phyloP scores from a whole-genome alignment of 495 filamentous ascomycete genomes.

The Lepidopterella palustris region DNA sequence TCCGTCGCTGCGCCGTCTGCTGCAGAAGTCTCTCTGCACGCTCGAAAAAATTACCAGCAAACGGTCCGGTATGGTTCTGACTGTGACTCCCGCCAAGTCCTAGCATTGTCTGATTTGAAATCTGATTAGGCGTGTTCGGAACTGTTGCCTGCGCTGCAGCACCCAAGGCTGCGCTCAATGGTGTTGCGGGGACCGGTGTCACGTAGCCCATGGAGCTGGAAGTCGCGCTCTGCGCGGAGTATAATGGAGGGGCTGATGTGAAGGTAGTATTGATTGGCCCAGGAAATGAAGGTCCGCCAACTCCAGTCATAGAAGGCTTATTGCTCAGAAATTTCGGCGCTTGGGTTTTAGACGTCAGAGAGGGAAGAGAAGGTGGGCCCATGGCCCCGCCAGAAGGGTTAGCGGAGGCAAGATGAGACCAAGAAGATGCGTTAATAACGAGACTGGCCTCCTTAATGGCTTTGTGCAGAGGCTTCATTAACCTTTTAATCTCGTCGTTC shows the following conservation, averaged over 20 bases:
- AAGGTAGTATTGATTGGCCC: conserved; percentile 29
- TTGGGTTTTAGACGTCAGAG: conserved; percentile 4
- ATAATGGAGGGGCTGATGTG: conserved; percentile 10
- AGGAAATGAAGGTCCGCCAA: conserved; percentile 7
- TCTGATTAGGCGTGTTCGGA: conserved; percentile 61
- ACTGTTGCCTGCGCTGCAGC: conserved; percentile 86
- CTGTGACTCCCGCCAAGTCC: conserved; percentile 31
- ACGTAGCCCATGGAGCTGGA: conserved; percentile 32
- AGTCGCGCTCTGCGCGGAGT: conserved; percentile 19
- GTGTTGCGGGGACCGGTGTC: conserved; percentile 54
- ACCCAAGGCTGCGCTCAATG: conserved; percentile 77
- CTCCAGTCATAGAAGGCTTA: background rate
- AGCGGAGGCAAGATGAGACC: conserved; percentile 48
- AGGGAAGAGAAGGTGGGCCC: background rate
- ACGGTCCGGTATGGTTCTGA: background rate
- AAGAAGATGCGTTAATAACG: conserved; percentile 69
- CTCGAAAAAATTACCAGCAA: conserved; percentile 55
- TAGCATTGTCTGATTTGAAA: conserved; percentile 52
- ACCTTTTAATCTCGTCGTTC: conserved; percentile 57
- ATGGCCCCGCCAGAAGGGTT: background rate
- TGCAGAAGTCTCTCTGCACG: conserved; percentile 60
- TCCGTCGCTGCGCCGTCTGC: conserved; percentile 26
- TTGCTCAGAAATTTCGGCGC: conserved; percentile 16
- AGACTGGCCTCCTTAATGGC: conserved; percentile 67
- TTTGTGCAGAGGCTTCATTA: conserved; percentile 70